phyloP scores from a whole-genome alignment of 1,284 basidiomycete species.

The Boletellus deceptivus region DNA sequence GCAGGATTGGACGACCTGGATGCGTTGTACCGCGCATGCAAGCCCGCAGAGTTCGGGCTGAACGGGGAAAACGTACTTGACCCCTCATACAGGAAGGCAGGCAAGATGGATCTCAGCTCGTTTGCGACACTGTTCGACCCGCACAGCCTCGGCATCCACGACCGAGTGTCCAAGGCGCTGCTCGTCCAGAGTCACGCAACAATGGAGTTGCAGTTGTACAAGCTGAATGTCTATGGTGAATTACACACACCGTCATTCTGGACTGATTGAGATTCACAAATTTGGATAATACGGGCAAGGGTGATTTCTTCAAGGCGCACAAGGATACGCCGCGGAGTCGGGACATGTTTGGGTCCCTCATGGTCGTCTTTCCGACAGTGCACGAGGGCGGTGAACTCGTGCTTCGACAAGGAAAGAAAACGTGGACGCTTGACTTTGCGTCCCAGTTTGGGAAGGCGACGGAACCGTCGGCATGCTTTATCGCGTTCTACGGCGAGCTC shows the following conservation, averaged over 20 bases:
- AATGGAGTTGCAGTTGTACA: constrained; percentile 41
- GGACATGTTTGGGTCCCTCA: constrained; percentile 40
- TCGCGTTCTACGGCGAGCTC: constrained; percentile 40
- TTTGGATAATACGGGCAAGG: constrained; percentile 9
- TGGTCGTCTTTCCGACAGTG: constrained; percentile 38
- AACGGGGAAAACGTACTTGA: constrained; percentile 7
- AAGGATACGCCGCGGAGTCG: constrained; percentile 34
- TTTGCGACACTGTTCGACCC: constrained; percentile 33
- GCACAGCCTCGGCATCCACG: constrained; percentile 6
- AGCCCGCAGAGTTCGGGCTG: constrained; percentile 14
- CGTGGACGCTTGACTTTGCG: constrained; percentile 29
- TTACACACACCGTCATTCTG: background rate
- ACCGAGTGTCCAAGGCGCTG: constrained; percentile 26
- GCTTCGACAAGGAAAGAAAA: constrained; percentile 28
- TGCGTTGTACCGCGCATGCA: constrained; percentile 8
- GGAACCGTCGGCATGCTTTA: constrained; percentile 24
- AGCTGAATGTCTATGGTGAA: constrained; percentile 38
- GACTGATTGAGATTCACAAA: background rate
- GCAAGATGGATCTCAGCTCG: constrained; percentile 30
- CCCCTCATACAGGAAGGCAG: constrained; percentile 32
- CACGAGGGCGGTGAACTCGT: constrained; percentile 40
- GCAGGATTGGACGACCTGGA: background rate
- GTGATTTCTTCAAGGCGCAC: constrained; percentile 24
- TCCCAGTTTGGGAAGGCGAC: constrained; percentile 2
- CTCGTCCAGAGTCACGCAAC: constrained; percentile 34